phyloP scores from a whole-genome alignment of 2,329 filamentous ascomycete species.

The Xylaria sp. region DNA sequence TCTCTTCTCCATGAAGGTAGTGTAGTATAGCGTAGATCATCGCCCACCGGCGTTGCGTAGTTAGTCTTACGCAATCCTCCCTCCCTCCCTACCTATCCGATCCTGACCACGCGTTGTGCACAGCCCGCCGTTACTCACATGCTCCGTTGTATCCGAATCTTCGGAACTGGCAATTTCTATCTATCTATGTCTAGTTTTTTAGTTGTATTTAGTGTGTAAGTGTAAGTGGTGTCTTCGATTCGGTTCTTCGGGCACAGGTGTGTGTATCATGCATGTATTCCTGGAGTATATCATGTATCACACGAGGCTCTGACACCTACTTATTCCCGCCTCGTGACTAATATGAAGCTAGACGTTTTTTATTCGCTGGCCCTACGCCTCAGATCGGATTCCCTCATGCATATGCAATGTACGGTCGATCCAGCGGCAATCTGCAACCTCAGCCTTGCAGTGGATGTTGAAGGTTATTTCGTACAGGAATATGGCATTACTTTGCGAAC shows the following conservation, averaged over 20 bases:
- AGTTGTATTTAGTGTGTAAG: background rate
- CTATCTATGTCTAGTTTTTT: background rate
- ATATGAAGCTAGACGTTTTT: background rate
- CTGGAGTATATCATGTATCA: no score
- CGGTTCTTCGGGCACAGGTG: background rate
- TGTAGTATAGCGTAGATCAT: background rate
- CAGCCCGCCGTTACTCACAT: constrained; percentile 18
- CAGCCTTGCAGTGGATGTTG: background rate
- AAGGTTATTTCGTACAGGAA: background rate
- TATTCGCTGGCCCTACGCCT: constrained; percentile 21
- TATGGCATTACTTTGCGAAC: constrained; percentile 16
- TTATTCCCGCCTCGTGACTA: constrained; percentile 1
- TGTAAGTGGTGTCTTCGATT: background rate
- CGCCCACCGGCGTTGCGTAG: constrained; percentile 2
- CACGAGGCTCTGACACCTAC: background rate
- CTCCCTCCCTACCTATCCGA: background rate
- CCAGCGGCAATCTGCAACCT: constrained; percentile 2
- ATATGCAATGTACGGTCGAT: constrained; percentile 23
- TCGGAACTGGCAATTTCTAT: constrained; percentile 8
- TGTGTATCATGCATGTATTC: background rate
- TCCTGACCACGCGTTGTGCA: constrained; percentile 15
- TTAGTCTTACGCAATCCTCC: constrained; percentile 27
- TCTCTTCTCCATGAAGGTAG: background rate
- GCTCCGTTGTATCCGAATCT: background rate
- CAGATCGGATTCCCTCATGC: constrained; percentile 3